Conservation (phyloP, 1,284 basidiomycete genomes). For the Sphaerobolus stellatus region DNA sequence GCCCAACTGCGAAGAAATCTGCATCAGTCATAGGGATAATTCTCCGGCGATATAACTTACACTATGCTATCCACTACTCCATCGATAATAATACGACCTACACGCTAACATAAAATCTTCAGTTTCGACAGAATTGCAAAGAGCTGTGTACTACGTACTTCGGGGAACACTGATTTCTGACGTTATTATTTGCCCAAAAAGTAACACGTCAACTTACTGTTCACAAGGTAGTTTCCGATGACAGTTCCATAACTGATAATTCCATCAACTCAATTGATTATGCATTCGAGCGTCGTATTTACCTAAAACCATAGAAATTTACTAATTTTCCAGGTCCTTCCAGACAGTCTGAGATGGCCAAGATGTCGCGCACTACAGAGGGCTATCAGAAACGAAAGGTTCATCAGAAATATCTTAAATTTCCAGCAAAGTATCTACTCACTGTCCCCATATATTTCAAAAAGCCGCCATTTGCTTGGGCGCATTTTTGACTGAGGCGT, state of each 20-base stretch:
- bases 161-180: too few relatives aligned
- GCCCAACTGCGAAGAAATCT: not conserved
- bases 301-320: conserved; percentile 19
- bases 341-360: conserved; percentile 13
- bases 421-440: not conserved
- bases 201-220: conserved; percentile 6
- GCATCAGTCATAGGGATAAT: not conserved
- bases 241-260: conserved; percentile 18
- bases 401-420: not conserved
- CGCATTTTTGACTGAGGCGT: conserved; percentile 2
- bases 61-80: not conserved
- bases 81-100: conserved; percentile 4
- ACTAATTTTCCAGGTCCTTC: conserved; percentile 12
- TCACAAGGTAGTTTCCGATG: conserved; percentile 14
- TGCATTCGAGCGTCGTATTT: not conserved
- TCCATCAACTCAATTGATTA: too few relatives aligned
- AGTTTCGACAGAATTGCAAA: too few relatives aligned
- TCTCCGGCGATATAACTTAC: not conserved
- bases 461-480: conserved; percentile 5
- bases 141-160: not conserved
- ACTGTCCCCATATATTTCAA: conserved; percentile 17
- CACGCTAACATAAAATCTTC: not conserved
- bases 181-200: too few relatives aligned
- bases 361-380: conserved; percentile 14
- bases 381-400: not conserved